Percentiles rank a stretch among this genome's conserved stretches.
These are phyloP conservation scores for Pythium phragmitis DNA, from an alignment of 352 stramenopile species.

Conservation along the genomic window DNA sequence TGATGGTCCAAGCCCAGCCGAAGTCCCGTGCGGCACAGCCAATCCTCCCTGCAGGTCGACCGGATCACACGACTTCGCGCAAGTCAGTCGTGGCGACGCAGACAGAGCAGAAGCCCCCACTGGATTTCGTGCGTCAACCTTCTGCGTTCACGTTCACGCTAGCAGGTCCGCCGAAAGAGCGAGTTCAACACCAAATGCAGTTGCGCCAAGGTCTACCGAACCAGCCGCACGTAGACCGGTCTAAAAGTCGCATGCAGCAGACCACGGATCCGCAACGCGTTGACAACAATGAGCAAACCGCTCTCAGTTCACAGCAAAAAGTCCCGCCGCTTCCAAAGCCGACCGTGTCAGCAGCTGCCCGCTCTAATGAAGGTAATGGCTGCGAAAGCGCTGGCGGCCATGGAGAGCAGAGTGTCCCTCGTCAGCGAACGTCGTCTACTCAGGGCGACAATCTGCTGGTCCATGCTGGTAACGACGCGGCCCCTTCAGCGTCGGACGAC, in stretches of 20 bases:
- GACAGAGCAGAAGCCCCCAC: neutral
- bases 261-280: neutral
- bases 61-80: neutral
- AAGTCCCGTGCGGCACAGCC: neutral
- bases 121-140: constrained; percentile 5
- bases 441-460: neutral
- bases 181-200: neutral
- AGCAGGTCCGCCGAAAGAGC: neutral
- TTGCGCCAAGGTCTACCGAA: neutral
- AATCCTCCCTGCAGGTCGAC: neutral
- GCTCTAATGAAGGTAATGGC: neutral
- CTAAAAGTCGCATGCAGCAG: neutral
- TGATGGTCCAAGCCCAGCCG: neutral
- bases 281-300: neutral
- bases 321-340: neutral
- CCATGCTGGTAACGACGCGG: neutral
- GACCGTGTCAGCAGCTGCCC: neutral
- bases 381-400: neutral
- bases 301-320: neutral
- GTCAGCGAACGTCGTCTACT: neutral
- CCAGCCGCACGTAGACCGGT: neutral
- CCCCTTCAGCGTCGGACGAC: neutral
- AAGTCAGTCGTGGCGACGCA: neutral
- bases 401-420: neutral
- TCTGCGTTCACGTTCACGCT: neutral